Base-by-base conservation (phyloP, 1,139 yeast species). In the Sugiyamaella pinicola region DNA sequence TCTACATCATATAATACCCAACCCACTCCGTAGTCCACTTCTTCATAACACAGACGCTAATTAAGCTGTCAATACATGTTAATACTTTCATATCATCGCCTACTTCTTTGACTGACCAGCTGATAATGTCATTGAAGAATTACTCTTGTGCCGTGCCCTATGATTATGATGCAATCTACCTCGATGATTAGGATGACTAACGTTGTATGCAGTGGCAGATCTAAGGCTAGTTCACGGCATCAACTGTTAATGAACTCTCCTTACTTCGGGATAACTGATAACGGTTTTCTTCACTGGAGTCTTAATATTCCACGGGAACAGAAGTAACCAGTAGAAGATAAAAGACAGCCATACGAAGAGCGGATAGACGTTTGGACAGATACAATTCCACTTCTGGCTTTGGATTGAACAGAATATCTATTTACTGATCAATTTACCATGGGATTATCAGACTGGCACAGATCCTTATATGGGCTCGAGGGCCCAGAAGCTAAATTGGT, bases 401-500 rank as follows among this genome's bases (percentile, higher is more conserved):
- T 26, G 9, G 10, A n/a, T 26, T 9, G n/a, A 7, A n/a, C 12
- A 9, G 31, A 26, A 26, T n/a, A 4, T 26, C 9, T n/a, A 26
- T n/a, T n/a, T n/a, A 26, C 31, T 26, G 31, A 26, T 33, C 5
- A 12, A 31, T 35, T 35, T 35, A 17, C 8, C 9, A 47, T 47
- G 50, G 37, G 39, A 10, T 15, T 47, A 8, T 13, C 21, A 13
- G 18, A 3, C 4, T 47, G 50, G 50, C 13, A 28, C 13, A 17
- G 15, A 19, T 47, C 50, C 38, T 39, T 47, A 4, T 47, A 47
- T 19, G 50, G 50, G 12, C 31, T 6, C 5, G 43, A 38, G 10
- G 44, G 44, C 8, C 39, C 50, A 15, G 59, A 56, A 29, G 41
- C 54, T 15, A 42, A 46, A 10, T 47, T 57, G 22, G 33, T 57